phyloP scores from a whole-genome alignment of 371 early-diverging fungal species.

The Mucor indicus region DNA sequence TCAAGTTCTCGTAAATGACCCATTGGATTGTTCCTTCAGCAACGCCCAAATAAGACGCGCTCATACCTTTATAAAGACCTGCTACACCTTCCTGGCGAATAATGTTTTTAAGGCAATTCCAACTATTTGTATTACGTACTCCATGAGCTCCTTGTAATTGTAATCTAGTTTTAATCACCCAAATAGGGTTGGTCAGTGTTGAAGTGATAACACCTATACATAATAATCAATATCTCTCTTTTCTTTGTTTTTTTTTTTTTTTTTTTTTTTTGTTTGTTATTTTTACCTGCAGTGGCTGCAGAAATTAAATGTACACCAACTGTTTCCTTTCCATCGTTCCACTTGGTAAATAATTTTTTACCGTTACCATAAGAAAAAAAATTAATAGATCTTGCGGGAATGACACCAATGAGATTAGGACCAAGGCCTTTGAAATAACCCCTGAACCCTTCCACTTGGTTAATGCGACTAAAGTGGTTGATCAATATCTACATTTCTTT shows the following conservation, averaged over 20 bases:
- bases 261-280: neutral
- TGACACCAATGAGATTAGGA: constrained; percentile 90
- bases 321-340: constrained; percentile 77
- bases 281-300: constrained; percentile 80
- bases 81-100: constrained; percentile 75
- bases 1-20: constrained; percentile 91
- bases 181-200: constrained; percentile 90
- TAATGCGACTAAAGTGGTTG: constrained; percentile 55
- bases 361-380: constrained; percentile 90
- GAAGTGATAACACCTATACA: constrained; percentile 64
- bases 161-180: constrained; percentile 95
- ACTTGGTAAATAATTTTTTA: constrained; percentile 69
- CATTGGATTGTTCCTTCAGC: constrained; percentile 91
- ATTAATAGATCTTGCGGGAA: constrained; percentile 91
- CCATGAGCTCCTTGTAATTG: constrained; percentile 67
- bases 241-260: neutral
- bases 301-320: constrained; percentile 79
- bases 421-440: constrained; percentile 94
- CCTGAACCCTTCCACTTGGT: constrained; percentile 76
- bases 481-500: neutral
- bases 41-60: constrained; percentile 84
- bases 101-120: constrained; percentile 71
- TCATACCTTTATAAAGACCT: constrained; percentile 88
- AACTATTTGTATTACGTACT: constrained; percentile 52
- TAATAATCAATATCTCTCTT: neutral